Conservation (phyloP, 495 filamentous ascomycete genomes). For the Daldinia decipiens region DNA sequence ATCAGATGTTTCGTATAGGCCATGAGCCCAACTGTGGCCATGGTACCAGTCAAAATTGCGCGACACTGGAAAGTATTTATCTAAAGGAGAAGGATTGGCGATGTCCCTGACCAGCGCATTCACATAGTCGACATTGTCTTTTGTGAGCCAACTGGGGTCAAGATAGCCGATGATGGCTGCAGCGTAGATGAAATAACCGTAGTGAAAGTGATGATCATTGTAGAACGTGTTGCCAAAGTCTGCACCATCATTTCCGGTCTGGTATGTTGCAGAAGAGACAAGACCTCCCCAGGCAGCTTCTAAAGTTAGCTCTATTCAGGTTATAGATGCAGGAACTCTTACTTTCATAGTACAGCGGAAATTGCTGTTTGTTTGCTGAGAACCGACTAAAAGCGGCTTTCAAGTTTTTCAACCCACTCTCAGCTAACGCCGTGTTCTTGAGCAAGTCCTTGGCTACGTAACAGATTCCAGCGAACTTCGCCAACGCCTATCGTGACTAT, state of each 20-base stretch:
- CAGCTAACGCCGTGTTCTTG: constrained; percentile 66
- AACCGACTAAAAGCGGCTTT: constrained; percentile 83
- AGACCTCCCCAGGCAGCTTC: constrained; percentile 81
- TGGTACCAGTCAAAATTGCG: constrained; percentile 93
- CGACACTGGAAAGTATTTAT: constrained; percentile 85
- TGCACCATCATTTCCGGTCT: constrained; percentile 71
- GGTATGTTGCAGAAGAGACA: constrained; percentile 82
- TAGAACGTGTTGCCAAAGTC: constrained; percentile 89
- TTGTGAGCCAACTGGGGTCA: constrained; percentile 76
- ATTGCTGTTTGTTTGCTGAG: constrained; percentile 77
- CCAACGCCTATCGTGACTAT: constrained; percentile 67
- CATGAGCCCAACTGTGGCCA: constrained; percentile 96
- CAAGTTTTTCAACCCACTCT: constrained; percentile 70
- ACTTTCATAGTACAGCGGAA: constrained; percentile 82
- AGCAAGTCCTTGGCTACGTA: constrained; percentile 75
- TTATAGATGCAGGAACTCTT: constrained; percentile 35
- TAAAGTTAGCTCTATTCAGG: constrained; percentile 31
- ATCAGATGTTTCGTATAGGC: constrained; percentile 89
- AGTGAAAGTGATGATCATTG: constrained; percentile 98
- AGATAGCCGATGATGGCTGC: constrained; percentile 86
- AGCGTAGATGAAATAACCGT: constrained; percentile 87
- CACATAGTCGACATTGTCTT: constrained; percentile 77
- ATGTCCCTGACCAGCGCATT: constrained; percentile 81
- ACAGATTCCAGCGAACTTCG: constrained; percentile 82
- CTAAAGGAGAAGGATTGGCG: constrained; percentile 76